Percentiles rank a stretch among this genome's conserved stretches.
These are phyloP conservation scores for Fusarium verrucosum DNA, from an alignment of 2,329 filamentous ascomycete species.

Conservation along the genomic window DNA sequence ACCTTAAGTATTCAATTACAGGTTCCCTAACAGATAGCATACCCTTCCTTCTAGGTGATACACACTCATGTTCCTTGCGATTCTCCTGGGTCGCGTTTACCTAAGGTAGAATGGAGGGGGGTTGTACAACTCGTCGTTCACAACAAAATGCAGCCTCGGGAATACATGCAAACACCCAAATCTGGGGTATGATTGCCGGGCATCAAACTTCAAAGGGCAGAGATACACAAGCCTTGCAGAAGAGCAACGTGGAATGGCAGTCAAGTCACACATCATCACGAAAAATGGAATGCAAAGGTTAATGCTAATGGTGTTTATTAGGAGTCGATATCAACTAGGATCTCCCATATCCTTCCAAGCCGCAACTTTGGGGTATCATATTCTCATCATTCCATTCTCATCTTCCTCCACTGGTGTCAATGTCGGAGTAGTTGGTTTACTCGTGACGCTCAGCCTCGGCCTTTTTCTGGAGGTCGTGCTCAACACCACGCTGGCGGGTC, in stretches of 20 bases:
- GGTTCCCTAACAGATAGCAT: too few relatives aligned
- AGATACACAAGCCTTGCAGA: neutral
- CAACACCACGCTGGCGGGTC: constrained; percentile 83
- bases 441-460: constrained; percentile 56
- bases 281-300: neutral
- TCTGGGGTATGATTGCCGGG: too few relatives aligned
- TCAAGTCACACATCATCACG: neutral
- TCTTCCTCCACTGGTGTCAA: constrained; percentile 1
- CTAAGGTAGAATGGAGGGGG: too few relatives aligned
- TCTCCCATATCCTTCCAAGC: constrained; percentile 18
- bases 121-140: too few relatives aligned
- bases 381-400: constrained; percentile 23
- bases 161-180: too few relatives aligned
- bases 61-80: too few relatives aligned
- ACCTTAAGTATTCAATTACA: too few relatives aligned
- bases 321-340: constrained; percentile 7
- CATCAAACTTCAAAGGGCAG: too few relatives aligned
- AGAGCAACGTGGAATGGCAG: neutral
- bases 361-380: constrained; percentile 34
- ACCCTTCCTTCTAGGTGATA: too few relatives aligned
- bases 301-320: constrained; percentile 18
- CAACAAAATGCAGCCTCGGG: too few relatives aligned
- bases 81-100: too few relatives aligned
- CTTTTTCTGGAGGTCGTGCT: constrained; percentile 82
- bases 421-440: constrained; percentile 8